Percentiles rank a stretch among this genome's conserved stretches.
phyloP scores from a whole-genome alignment of 805 yeast species.

The Metschnikowia cubensis region DNA sequence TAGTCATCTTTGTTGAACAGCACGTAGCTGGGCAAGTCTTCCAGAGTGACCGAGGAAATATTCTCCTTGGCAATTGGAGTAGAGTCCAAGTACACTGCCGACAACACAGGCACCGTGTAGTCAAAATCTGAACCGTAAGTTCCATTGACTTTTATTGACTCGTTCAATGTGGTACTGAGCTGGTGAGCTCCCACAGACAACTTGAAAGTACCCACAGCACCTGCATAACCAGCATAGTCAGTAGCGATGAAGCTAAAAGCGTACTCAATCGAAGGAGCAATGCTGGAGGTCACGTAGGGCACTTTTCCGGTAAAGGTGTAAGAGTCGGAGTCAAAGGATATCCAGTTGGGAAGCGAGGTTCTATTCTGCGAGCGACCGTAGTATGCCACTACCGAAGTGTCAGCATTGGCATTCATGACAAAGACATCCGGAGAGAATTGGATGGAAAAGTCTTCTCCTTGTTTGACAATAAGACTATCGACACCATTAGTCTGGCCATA shows the following conservation, averaged over 20 bases:
- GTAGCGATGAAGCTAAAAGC: constrained; percentile 73
- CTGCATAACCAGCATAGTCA: constrained; percentile 71
- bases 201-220: constrained; percentile 64
- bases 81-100: constrained; percentile 65
- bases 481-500: constrained; percentile 76
- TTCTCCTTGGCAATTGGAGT: constrained; percentile 42
- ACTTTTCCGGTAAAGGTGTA: constrained; percentile 81
- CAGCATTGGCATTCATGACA: constrained; percentile 37
- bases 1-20: constrained; percentile 35
- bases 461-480: constrained; percentile 67
- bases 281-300: constrained; percentile 77
- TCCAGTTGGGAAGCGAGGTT: constrained; percentile 91
- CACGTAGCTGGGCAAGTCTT: constrained; percentile 61
- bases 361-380: constrained; percentile 80
- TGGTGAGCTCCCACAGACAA: constrained; percentile 86
- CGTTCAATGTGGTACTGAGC: constrained; percentile 61
- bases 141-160: constrained; percentile 58
- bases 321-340: constrained; percentile 57
- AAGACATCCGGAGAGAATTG: constrained; percentile 63
- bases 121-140: constrained; percentile 55
- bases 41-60: constrained; percentile 47
- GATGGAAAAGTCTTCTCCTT: constrained; percentile 64
- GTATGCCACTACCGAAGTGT: constrained; percentile 54
- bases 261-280: constrained; percentile 81
- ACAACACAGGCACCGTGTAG: constrained; percentile 56